Percentiles rank a stretch among this genome's conserved stretches.
phyloP scores from a whole-genome alignment of 495 filamentous ascomycete genomes.

The Penicillium cosmopolitanum region DNA sequence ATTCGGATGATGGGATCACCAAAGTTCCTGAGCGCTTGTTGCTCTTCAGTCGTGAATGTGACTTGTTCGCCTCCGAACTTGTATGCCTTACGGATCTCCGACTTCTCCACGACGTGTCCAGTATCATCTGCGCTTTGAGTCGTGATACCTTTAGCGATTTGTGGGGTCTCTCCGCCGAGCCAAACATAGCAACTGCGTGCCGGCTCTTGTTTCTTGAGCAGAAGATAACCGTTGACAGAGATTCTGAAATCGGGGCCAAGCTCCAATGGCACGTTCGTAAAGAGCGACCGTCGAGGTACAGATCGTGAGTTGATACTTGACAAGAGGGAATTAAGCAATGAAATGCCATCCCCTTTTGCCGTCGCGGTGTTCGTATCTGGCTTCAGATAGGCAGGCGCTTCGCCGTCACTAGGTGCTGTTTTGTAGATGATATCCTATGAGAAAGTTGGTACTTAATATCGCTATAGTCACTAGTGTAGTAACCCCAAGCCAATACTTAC shows the following conservation, averaged over 20 bases:
- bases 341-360: conserved; percentile 70
- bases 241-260: conserved; percentile 84
- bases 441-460: not conserved
- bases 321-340: conserved; percentile 78
- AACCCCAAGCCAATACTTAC: conserved; percentile 46
- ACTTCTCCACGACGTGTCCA: conserved; percentile 73
- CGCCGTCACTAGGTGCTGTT: conserved; percentile 62
- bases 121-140: conserved; percentile 75
- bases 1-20: conserved; percentile 83
- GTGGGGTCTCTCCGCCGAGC: conserved; percentile 77
- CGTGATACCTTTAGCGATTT: conserved; percentile 76
- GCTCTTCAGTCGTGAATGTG: conserved; percentile 81
- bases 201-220: conserved; percentile 80
- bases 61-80: conserved; percentile 94
- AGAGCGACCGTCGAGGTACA: conserved; percentile 82
- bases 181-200: conserved; percentile 83
- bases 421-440: conserved; percentile 79
- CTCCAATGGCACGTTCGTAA: conserved; percentile 83
- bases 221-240: conserved; percentile 88
- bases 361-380: conserved; percentile 53
- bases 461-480: conserved; percentile 7
- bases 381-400: conserved; percentile 60
- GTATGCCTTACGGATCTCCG: conserved; percentile 87
- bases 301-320: conserved; percentile 92
- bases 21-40: conserved; percentile 73